These are phyloP conservation scores for Rostrohypoxylon terebratum DNA, from an alignment of 495 filamentous ascomycete species.

Conservation along the genomic window DNA sequence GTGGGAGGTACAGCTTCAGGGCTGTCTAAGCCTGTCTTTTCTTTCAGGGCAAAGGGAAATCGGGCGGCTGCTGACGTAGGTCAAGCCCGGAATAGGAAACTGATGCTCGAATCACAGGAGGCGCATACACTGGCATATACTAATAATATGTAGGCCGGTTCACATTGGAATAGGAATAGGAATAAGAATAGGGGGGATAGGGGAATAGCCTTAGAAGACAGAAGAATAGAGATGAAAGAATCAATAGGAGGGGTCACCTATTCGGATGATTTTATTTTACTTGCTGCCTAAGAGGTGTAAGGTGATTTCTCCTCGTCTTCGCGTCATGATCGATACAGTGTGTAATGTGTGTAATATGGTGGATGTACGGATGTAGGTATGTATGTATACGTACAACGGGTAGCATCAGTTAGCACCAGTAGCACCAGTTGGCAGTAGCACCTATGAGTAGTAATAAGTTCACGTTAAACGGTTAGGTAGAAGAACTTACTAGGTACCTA, in stretches of 20 bases:
- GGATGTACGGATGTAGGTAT: too few species aligned
- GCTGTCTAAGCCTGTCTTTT: conserved; percentile 7
- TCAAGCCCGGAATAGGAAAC: conserved; percentile 17
- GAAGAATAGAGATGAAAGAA: neutral
- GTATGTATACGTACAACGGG: neutral
- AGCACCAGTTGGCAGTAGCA: too few species aligned
- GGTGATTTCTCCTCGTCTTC: conserved; percentile 41
- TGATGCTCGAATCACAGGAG: conserved; percentile 23
- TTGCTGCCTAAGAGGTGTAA: conserved; percentile 1
- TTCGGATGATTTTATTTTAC: neutral
- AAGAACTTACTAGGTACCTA: too few species aligned
- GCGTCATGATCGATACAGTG: conserved; percentile 38
- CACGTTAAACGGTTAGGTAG: neutral
- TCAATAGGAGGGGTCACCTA: neutral
- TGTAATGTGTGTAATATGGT: too few species aligned
- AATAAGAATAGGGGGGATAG: too few species aligned
- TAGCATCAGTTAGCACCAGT: too few species aligned
- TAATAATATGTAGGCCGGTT: neutral
- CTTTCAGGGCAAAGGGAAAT: conserved; percentile 11
- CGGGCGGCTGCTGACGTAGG: conserved; percentile 22
- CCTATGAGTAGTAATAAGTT: too few species aligned
- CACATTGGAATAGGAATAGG: conserved; percentile 6
- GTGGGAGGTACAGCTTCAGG: neutral
- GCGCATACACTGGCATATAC: neutral
- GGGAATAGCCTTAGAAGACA: neutral